phyloP scores from a whole-genome alignment of 2,329 filamentous ascomycete genomes.

The Xylogone sp. region DNA sequence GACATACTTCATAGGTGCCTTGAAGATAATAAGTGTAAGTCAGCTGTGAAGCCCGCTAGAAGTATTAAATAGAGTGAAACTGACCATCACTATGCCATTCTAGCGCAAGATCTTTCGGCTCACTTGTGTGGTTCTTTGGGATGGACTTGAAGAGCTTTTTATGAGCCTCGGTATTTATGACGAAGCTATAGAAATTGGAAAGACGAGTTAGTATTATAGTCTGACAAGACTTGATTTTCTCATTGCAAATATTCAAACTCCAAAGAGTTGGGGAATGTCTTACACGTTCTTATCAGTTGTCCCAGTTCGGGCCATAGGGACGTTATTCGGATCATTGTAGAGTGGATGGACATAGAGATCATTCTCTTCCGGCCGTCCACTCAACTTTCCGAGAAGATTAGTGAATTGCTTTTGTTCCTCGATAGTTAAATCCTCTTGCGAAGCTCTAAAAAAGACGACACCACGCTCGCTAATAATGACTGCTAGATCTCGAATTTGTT shows the following conservation, averaged over 20 bases:
- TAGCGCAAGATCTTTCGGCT: conserved; percentile 28
- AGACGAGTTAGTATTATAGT: conserved; percentile 13
- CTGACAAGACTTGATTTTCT: too few species aligned
- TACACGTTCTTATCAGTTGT: conserved; percentile 34
- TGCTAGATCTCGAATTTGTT: conserved; percentile 41
- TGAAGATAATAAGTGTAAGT: too few species aligned
- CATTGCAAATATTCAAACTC: too few species aligned
- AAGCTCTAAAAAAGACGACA: conserved; percentile 62
- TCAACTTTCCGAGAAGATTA: conserved; percentile 52
- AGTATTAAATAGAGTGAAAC: conserved; percentile 19
- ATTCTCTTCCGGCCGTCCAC: conserved; percentile 49
- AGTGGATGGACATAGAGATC: conserved; percentile 57
- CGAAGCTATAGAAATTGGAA: too few species aligned
- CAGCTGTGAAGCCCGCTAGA: background rate
- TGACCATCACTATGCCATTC: conserved; percentile 34
- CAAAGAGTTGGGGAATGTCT: conserved; percentile 1
- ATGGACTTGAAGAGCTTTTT: conserved; percentile 45
- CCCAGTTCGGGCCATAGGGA: conserved; percentile 33
- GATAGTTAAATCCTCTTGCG: conserved; percentile 54
- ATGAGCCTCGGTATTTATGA: conserved; percentile 52
- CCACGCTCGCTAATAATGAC: conserved; percentile 57
- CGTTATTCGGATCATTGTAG: conserved; percentile 33
- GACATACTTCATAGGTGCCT: conserved; percentile 39
- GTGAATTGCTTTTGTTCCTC: conserved; percentile 60
- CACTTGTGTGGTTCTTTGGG: conserved; percentile 23